These are phyloP conservation scores for Metschnikowia kofuensis DNA, from an alignment of 805 yeast species.

Conservation along the genomic window DNA sequence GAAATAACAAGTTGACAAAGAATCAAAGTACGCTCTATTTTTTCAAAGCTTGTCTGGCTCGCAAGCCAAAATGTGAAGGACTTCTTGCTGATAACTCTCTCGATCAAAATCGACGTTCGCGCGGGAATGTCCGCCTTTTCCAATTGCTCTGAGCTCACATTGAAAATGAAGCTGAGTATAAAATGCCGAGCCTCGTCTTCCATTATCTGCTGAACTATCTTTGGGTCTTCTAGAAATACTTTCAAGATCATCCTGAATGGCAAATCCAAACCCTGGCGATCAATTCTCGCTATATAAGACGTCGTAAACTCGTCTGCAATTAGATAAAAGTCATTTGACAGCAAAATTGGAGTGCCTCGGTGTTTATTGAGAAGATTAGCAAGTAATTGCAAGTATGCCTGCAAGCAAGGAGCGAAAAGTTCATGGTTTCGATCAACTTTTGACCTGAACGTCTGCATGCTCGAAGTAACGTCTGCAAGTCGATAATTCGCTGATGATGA, in stretches of 20 bases:
- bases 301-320: constrained; percentile 4
- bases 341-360: not conserved
- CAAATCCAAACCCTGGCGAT: not conserved
- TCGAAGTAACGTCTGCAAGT: constrained; percentile 5
- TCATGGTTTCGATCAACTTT: not conserved
- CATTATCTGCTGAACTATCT: too few relatives aligned
- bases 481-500: constrained; percentile 13
- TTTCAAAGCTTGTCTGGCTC: not conserved
- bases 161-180: constrained; percentile 1
- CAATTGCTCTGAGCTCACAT: constrained; percentile 1
- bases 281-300: not conserved
- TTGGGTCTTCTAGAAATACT: too few relatives aligned
- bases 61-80: constrained; percentile 4
- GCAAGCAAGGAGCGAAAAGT: constrained; percentile 8
- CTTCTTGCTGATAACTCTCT: constrained; percentile 7
- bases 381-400: constrained; percentile 14
- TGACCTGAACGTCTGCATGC: constrained; percentile 8
- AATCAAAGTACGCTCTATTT: not conserved
- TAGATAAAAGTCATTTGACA: constrained; percentile 1
- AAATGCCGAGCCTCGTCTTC: too few relatives aligned
- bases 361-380: constrained; percentile 12
- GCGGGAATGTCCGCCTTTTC: not conserved
- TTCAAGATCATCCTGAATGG: constrained; percentile 7
- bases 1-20: constrained; percentile 28
- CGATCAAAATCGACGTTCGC: constrained; percentile 2